These are phyloP conservation scores for Daldinia bambusicola DNA, from an alignment of 495 filamentous ascomycete genomes.

Conservation along the genomic window DNA sequence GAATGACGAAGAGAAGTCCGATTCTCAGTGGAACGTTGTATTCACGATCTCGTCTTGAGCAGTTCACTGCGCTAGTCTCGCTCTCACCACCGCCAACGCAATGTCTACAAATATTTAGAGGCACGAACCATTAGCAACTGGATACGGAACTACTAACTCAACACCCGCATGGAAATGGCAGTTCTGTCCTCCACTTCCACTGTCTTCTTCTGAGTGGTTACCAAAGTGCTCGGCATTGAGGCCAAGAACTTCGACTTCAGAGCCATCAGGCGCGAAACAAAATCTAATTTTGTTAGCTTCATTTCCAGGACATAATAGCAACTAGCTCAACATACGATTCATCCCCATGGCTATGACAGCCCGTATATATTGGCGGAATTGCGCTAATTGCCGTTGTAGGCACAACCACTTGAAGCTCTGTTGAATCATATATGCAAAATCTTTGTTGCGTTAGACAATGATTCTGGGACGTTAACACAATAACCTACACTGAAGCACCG, in stretches of 20 bases:
- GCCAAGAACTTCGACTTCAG: constrained; percentile 44
- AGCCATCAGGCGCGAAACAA: constrained; percentile 61
- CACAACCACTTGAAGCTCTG: constrained; percentile 55
- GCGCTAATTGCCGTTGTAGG: constrained; percentile 57
- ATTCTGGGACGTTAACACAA: not conserved
- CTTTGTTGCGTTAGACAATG: constrained; percentile 25
- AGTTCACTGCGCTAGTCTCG: constrained; percentile 49
- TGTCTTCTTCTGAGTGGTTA: constrained; percentile 38
- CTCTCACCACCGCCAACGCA: constrained; percentile 57
- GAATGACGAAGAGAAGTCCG: constrained; percentile 68
- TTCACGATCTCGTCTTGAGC: constrained; percentile 56
- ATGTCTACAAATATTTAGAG: constrained; percentile 45
- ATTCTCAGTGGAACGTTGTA: constrained; percentile 69
- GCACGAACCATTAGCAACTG: not conserved
- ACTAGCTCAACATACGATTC: constrained; percentile 53
- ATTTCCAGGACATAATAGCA: not conserved
- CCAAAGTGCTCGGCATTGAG: constrained; percentile 18
- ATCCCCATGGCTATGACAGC: constrained; percentile 61
- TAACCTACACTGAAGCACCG: constrained; percentile 49
- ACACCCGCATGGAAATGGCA: constrained; percentile 76
- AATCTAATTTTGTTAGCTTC: constrained; percentile 17
- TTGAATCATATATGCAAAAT: constrained; percentile 54
- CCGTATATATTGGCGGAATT: constrained; percentile 60
- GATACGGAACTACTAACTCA: constrained; percentile 55
- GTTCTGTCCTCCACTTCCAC: constrained; percentile 45